Conservation (phyloP, 306 rosid genomes). For the Dalbergia cochinchinensis region DNA sequence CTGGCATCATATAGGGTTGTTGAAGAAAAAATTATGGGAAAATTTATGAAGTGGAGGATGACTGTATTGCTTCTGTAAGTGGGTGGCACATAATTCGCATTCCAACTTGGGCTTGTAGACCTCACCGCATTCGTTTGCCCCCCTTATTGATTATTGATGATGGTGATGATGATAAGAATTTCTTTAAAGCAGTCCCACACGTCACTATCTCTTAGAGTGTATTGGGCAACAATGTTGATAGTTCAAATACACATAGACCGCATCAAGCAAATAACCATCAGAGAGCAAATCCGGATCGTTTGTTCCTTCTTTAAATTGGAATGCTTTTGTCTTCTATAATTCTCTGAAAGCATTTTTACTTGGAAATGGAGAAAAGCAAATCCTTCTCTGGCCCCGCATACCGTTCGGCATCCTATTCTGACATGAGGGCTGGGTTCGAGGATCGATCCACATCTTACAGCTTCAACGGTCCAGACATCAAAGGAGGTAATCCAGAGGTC, state of each 20-base stretch:
- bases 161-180: no score
- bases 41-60: not conserved
- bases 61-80: not conserved
- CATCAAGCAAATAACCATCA: not conserved
- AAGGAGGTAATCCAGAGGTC: slow-evolving; percentile 58
- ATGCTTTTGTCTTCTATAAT: not conserved
- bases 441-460: slow-evolving; percentile 57
- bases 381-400: slow-evolving; percentile 50
- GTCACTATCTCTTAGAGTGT: slow-evolving; percentile 4
- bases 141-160: no score
- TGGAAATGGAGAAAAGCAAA: slow-evolving; percentile 66
- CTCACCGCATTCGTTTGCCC: slow-evolving; percentile 15
- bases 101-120: not conserved
- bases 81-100: not conserved
- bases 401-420: slow-evolving; percentile 45
- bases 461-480: slow-evolving; percentile 60
- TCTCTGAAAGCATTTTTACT: not conserved
- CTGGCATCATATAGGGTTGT: no score
- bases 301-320: slow-evolving; percentile 8
- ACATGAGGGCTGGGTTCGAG: slow-evolving; percentile 54
- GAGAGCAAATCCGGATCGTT: not conserved
- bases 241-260: slow-evolving; percentile 2
- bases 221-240: slow-evolving; percentile 11
- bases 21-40: no score
- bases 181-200: not conserved